These are phyloP conservation scores for Golubevia sp. DNA, from an alignment of 1,284 basidiomycete species.

Conservation along the genomic window DNA sequence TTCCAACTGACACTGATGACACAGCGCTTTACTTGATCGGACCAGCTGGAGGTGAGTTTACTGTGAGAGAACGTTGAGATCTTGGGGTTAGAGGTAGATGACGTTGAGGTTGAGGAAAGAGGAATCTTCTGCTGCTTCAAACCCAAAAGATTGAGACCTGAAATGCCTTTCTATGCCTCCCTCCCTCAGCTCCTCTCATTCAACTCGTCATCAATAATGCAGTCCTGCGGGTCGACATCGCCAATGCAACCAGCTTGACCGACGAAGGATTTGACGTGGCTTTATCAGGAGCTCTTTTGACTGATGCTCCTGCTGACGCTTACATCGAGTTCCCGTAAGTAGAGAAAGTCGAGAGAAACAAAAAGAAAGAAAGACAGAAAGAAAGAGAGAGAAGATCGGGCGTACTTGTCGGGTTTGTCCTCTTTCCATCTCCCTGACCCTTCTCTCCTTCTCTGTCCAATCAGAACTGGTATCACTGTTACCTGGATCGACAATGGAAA, in stretches of 20 bases:
- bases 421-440: constrained; percentile 5
- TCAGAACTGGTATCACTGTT: constrained; percentile 13
- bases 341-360: neutral
- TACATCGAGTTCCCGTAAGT: constrained; percentile 51
- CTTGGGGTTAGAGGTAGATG: no score
- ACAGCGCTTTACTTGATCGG: constrained; percentile 52
- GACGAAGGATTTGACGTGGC: constrained; percentile 48
- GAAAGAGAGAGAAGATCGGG: no score
- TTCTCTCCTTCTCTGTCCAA: no score
- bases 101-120: no score
- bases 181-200: constrained; percentile 54
- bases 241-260: constrained; percentile 47
- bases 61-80: no score
- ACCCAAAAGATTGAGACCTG: no score
- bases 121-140: no score
- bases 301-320: constrained; percentile 51
- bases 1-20: constrained; percentile 46
- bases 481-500: constrained; percentile 33
- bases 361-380: no score
- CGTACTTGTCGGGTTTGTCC: no score
- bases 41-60: constrained; percentile 50
- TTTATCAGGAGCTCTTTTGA: constrained; percentile 33
- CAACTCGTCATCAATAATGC: constrained; percentile 53
- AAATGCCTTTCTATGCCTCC: no score
- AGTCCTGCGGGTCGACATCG: constrained; percentile 33